Evolutionary conservation across 345 rosid genomes (phyloP).

Genomic region (Populus tremula): DNA sequence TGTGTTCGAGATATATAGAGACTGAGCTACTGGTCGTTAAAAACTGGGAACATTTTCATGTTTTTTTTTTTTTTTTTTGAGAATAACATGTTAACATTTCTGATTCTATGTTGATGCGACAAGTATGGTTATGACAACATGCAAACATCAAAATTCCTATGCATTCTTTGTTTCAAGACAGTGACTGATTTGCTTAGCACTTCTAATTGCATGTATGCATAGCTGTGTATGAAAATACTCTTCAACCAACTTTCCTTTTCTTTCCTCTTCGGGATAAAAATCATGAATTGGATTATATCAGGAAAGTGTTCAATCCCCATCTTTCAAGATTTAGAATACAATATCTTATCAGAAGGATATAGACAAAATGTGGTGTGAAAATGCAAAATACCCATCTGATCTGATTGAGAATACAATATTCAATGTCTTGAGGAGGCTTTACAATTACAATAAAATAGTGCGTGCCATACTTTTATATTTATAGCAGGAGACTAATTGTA

Average conservation of each 20-base stretch:
- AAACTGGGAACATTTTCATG: conserved; percentile 13
- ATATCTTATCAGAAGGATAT: neutral
- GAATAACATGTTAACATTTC: conserved; percentile 48
- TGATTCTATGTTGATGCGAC: conserved; percentile 14
- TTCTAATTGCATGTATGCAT: neutral
- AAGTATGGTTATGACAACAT: neutral
- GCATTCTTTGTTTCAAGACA: neutral
- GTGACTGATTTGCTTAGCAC: neutral
- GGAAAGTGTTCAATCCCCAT: neutral
- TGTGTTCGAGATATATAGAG: neutral
- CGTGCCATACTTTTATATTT: no score
- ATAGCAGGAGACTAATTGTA: no score
- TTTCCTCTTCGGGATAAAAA: neutral
- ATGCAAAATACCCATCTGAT: neutral
- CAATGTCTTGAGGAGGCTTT: no score
- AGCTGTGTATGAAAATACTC: neutral
- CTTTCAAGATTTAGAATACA: neutral
- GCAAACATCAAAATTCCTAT: neutral
- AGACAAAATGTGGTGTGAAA: neutral
- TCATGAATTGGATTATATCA: neutral
- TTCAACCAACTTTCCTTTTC: neutral
- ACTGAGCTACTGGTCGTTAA: conserved; percentile 50
- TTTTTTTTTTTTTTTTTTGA: conserved; percentile 16
- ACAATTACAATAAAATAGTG: no score
- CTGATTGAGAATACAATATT: neutral